Conservation (phyloP, 768 basidiomycete species). For the Leccinum subgranulosum region DNA sequence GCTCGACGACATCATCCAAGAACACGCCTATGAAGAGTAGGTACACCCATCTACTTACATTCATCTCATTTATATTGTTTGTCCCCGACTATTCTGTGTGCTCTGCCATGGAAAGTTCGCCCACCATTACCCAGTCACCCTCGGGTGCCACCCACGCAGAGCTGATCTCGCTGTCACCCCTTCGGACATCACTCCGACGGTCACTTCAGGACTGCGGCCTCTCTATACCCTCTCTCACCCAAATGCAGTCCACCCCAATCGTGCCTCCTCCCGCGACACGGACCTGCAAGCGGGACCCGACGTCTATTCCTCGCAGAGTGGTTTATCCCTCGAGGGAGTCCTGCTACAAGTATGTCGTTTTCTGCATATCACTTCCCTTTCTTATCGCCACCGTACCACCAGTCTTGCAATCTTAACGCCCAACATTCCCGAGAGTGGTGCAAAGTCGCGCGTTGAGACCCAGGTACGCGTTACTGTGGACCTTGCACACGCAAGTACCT, state of each 20-base stretch:
- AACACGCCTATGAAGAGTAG: constrained; percentile 74
- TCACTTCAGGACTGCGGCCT: constrained; percentile 27
- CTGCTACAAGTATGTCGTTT: constrained; percentile 63
- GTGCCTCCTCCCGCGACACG: constrained; percentile 64
- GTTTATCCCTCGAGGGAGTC: constrained; percentile 70
- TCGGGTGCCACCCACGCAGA: constrained; percentile 36
- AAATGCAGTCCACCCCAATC: constrained; percentile 54
- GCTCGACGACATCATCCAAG: constrained; percentile 71
- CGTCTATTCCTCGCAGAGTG: constrained; percentile 52
- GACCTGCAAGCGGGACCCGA: constrained; percentile 53
- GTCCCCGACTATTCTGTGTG: constrained; percentile 6
- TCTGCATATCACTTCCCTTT: constrained; percentile 2
- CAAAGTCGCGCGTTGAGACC: constrained; percentile 93
- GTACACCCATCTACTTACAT: constrained; percentile 23
- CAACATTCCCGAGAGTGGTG: constrained; percentile 76
- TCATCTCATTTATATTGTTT: constrained; percentile 1
- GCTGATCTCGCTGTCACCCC: constrained; percentile 28
- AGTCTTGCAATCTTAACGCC: constrained; percentile 83
- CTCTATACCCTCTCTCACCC: constrained; percentile 34
- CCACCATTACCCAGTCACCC: constrained; percentile 7
- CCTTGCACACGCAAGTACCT: constrained; percentile 62
- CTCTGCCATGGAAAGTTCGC: constrained; percentile 19
- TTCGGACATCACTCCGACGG: constrained; percentile 32
- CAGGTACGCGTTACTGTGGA: constrained; percentile 86
- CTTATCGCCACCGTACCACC: constrained; percentile 16